These are phyloP conservation scores for Epipyxis sp. DNA, from an alignment of 108 stramenopile species.

Conservation along the genomic window DNA sequence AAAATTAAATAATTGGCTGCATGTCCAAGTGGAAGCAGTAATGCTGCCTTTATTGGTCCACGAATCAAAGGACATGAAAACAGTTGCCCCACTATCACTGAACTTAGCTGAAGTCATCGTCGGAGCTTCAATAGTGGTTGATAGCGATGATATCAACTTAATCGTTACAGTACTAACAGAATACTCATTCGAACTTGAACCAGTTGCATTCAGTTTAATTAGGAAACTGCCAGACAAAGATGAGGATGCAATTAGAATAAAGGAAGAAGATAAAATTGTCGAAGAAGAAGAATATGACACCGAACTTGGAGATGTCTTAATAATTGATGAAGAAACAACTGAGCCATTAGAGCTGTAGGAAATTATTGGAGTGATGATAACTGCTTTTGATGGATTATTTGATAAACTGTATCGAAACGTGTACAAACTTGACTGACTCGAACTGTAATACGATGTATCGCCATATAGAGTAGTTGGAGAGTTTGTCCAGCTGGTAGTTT, in stretches of 20 bases:
- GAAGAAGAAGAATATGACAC: background rate
- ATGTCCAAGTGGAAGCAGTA: background rate
- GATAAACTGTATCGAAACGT: background rate
- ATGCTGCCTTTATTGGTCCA: background rate
- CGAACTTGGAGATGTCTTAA: background rate
- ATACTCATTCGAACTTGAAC: constrained; percentile 7
- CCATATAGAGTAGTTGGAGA: background rate
- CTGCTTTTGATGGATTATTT: background rate
- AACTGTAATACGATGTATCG: background rate
- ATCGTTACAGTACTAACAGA: no score
- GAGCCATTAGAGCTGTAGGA: background rate
- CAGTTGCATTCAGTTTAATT: background rate
- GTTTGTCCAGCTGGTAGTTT: background rate
- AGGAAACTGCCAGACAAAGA: background rate
- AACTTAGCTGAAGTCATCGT: background rate
- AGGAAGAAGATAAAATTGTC: background rate
- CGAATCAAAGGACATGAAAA: background rate
- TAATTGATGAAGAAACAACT: background rate
- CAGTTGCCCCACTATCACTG: background rate
- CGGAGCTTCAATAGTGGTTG: background rate
- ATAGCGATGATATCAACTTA: no score
- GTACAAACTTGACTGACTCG: background rate
- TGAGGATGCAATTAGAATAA: background rate
- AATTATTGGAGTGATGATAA: background rate
- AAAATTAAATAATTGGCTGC: background rate